Evolutionary conservation across 2,329 filamentous ascomycete species (phyloP), one percentile per base, ranked within the genome.

Genomic region (Aciculosporium take): DNA sequence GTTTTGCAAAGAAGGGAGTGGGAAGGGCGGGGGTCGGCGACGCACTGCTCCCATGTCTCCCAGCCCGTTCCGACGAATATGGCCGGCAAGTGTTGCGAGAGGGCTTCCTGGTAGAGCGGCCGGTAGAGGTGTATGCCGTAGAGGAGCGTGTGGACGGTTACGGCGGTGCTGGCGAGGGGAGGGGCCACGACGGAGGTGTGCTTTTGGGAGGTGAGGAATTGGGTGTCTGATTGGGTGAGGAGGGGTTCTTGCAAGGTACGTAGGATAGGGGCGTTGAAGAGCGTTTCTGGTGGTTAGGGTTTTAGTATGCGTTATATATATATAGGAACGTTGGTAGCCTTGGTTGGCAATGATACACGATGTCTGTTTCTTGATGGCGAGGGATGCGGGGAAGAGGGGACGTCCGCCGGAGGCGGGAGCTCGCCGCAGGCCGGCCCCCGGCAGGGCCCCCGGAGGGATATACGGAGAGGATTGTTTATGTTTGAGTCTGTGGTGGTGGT

Each of bases 51-150:
- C 68, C 72, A 76, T 1, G 64, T 61, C 7, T 65, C 59, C 52
- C 65, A 68, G 0, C 63, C 61, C 0, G 72, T 79, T 0, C 78
- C 79, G 12, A 83, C 64, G 10, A 77, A 72, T 2, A 80, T 50
- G 0, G 60, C 65, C 0, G 79, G 78, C 1, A 65, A 49, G 1
- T 57, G 47, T 0, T 56, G 52, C 2, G 59, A 50, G 2, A 84
- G 57, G 0, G 75, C 65, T 5, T 63, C 54, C 18, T 68, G 60
- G 38, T 75, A 83, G 31, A 71, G 65, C 29, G 59, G 63, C 18
- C 60, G 63, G 43, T 76, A 76, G 44, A 78, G 65, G 39, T 82
- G 79, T 0, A 82, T 66, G 1, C 74, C 78, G 47, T 73, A 84
- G 2, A 81, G 61, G 1, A 84, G 53, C 0, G 73, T 69, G 0